Conservation (phyloP, 768 basidiomycete genomes). For the Chalciporus piperatus region DNA sequence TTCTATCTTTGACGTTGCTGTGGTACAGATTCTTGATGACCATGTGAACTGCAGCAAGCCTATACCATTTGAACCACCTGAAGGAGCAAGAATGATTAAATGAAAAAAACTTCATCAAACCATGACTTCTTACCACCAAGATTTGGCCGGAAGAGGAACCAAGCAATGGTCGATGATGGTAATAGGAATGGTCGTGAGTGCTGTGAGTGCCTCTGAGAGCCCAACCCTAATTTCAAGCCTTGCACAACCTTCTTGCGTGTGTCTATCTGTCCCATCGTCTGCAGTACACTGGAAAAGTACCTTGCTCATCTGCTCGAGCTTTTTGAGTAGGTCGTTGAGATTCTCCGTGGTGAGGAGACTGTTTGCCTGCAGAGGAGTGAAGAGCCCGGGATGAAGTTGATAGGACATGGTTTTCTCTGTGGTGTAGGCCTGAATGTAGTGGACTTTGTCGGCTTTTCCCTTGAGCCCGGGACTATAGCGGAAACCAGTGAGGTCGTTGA, state of each 20-base stretch:
- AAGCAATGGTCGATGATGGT: neutral
- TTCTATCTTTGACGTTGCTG: neutral
- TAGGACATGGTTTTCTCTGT: slow-evolving; percentile 9
- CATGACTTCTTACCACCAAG: slow-evolving; percentile 1
- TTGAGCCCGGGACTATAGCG: too few species aligned
- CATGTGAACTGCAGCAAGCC: neutral
- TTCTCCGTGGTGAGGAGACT: neutral
- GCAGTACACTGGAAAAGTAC: neutral
- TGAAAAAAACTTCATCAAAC: too few species aligned
- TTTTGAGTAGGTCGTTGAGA: neutral
- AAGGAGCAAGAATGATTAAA: neutral
- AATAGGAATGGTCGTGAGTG: neutral
- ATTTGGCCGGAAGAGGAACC: neutral
- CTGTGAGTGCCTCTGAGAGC: neutral
- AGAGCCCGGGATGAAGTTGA: slow-evolving; percentile 1
- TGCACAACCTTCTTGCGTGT: slow-evolving; percentile 5
- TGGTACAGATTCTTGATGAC: neutral
- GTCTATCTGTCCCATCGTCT: neutral
- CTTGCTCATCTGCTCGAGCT: neutral
- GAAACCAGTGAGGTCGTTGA: too few species aligned
- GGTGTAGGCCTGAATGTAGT: slow-evolving; percentile 7
- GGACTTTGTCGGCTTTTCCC: neutral
- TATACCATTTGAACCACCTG: slow-evolving; percentile 8
- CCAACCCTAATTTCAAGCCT: neutral
- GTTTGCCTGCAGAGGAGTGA: neutral